Base-by-base conservation (phyloP, 495 filamentous ascomycete genomes). In the Neurospora terricola region DNA sequence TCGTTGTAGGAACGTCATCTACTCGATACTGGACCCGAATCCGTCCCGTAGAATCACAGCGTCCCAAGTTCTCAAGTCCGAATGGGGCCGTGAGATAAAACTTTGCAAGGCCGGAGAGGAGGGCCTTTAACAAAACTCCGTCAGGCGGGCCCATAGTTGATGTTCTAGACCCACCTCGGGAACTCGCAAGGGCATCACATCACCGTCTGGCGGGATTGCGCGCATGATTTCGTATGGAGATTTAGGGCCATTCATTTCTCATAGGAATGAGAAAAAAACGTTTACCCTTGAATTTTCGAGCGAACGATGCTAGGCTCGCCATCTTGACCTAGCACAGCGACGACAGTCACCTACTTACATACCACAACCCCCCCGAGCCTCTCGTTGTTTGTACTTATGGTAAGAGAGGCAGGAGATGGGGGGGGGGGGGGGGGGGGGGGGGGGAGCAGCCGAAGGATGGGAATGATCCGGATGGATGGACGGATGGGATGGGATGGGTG, bases 21-120 rank as follows among this genome's bases (percentile, higher is more conserved):
- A 99, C 82, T 98, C 94, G 27, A 98, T 98, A 74, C 86, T 99
- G 21, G 96, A 98, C 80, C 96, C 96, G n/a, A 97, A 98, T 80
- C 90, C 92, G 36, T 87, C 87, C 59, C 91, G 96, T 75, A 93
- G 96, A 77, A 96, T 98, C 82, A 98, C 94, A 59, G 94, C 96
- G 72, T 94, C 93, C 9, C 96, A 98, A 83, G 94, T 98, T 59
- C 88, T 99, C 75, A 97, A 97, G 80, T 98, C 96, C 27, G 96
- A 99, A 84, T 99, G 96, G 96, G 94, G 94, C 70, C 91, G 94
- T 72, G 94, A 97, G 81, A 98, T 99, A 80, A 94, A 93, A 83
- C 85, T 98, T 59, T 99, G 96, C 86, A 94, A 94, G 82, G 94
- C 94, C 72, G 96, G 95, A 76, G 92, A 97, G 80, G 94, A 98